Conservation (phyloP, 1,284 basidiomycete species). For the Leccinum pachyderme region DNA sequence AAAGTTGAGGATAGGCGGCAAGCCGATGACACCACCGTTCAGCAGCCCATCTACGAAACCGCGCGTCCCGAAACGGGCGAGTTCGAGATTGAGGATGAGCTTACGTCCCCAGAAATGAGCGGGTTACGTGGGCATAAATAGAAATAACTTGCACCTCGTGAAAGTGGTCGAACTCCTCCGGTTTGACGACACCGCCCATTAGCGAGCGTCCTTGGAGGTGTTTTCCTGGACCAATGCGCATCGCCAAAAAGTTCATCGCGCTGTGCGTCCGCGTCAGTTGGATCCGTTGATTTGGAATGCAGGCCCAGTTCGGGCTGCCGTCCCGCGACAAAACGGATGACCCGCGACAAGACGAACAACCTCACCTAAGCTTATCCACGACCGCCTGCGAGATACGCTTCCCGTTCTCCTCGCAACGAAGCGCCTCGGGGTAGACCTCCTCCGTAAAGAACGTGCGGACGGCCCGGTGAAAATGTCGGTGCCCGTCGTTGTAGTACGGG, state of each 20-base stretch:
- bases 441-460: constrained; percentile 64
- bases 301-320: background rate
- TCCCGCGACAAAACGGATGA: background rate
- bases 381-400: constrained; percentile 74
- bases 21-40: constrained; percentile 79
- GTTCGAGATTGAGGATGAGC: constrained; percentile 85
- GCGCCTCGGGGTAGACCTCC: constrained; percentile 63
- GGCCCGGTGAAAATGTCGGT: constrained; percentile 64
- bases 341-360: constrained; percentile 1
- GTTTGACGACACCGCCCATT: constrained; percentile 81
- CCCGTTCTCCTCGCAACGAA: constrained; percentile 74
- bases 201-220: constrained; percentile 87
- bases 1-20: constrained; percentile 87
- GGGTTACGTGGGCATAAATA: background rate
- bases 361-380: constrained; percentile 71
- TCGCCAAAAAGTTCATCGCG: constrained; percentile 79
- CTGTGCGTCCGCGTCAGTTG: constrained; percentile 34
- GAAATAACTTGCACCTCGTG: constrained; percentile 50
- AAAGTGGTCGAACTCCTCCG: constrained; percentile 88
- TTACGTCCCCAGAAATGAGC: constrained; percentile 33
- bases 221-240: constrained; percentile 89
- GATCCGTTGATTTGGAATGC: background rate
- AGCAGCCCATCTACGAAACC: constrained; percentile 83
- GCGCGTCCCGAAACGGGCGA: constrained; percentile 79
- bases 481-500: constrained; percentile 82